Evolutionary conservation across 176 grass and related monocot genomes (phyloP).

Genomic region (Raddia guianensis): DNA sequence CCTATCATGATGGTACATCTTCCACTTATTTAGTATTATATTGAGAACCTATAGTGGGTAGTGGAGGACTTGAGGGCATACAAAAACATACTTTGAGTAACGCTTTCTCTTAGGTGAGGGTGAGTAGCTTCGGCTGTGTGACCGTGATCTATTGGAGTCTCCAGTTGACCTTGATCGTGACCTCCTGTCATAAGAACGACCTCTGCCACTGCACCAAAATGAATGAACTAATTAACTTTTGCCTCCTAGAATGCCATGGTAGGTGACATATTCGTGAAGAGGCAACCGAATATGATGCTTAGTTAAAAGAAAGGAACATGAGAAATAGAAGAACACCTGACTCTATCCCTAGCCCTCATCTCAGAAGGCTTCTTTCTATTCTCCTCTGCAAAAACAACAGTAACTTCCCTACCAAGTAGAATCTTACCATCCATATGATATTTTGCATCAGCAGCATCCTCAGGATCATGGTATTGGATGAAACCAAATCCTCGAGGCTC

Average conservation of each 20-base stretch:
- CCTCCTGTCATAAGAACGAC: constrained; percentile 40
- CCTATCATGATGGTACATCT: constrained; percentile 29
- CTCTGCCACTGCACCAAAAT: constrained; percentile 7
- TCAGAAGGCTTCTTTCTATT: constrained; percentile 85
- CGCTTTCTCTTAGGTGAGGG: constrained; percentile 50
- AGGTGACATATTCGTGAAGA: neutral
- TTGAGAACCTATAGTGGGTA: neutral
- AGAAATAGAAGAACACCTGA: constrained; percentile 42
- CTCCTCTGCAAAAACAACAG: constrained; percentile 92
- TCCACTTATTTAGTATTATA: neutral
- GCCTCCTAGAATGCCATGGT: neutral
- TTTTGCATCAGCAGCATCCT: constrained; percentile 88
- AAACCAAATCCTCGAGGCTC: constrained; percentile 91
- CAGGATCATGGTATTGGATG: constrained; percentile 78
- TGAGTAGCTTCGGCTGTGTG: constrained; percentile 54
- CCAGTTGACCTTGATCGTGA: constrained; percentile 48
- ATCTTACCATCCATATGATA: constrained; percentile 87
- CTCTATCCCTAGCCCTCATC: constrained; percentile 70
- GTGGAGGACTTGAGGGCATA: neutral
- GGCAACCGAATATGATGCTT: neutral
- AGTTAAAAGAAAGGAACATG: neutral
- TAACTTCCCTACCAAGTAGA: constrained; percentile 78
- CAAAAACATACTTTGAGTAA: constrained; percentile 38
- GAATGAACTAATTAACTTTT: neutral
- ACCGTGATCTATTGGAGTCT: constrained; percentile 43